Percentiles rank a stretch among this genome's conserved stretches.
These are phyloP conservation scores for Endoconidiophora laricicola DNA, from an alignment of 2,329 filamentous ascomycete genomes.

Conservation along the genomic window DNA sequence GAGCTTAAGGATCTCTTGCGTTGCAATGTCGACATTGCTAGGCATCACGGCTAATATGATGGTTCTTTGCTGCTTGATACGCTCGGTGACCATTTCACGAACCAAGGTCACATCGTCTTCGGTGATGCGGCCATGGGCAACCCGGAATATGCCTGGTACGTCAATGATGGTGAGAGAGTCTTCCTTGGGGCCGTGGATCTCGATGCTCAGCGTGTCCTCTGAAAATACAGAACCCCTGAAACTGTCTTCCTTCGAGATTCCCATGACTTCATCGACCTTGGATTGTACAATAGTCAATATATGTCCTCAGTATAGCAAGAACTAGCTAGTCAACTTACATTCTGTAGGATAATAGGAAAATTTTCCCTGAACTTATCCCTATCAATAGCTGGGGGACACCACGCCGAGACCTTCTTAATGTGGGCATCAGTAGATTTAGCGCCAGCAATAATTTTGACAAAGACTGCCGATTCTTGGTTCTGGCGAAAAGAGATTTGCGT, in stretches of 20 bases:
- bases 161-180: constrained; percentile 30
- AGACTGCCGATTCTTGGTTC: constrained; percentile 16
- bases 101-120: constrained; percentile 21
- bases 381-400: neutral
- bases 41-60: constrained; percentile 30
- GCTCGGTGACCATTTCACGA: constrained; percentile 21
- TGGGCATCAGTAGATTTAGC: constrained; percentile 13
- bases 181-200: constrained; percentile 15
- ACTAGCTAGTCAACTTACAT: constrained; percentile 8
- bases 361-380: constrained; percentile 17
- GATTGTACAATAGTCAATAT: neutral
- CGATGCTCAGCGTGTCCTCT: constrained; percentile 16
- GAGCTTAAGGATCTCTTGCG: constrained; percentile 22
- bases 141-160: constrained; percentile 27
- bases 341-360: constrained; percentile 23
- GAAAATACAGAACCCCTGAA: constrained; percentile 14
- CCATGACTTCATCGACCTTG: constrained; percentile 5
- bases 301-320: neutral
- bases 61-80: constrained; percentile 25
- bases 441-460: constrained; percentile 27
- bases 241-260: constrained; percentile 14
- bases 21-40: constrained; percentile 23
- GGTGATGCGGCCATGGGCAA: constrained; percentile 20
- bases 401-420: neutral
- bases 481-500: constrained; percentile 16